phyloP scores from a whole-genome alignment of 2,329 filamentous ascomycete species.

The Periconia sp. region DNA sequence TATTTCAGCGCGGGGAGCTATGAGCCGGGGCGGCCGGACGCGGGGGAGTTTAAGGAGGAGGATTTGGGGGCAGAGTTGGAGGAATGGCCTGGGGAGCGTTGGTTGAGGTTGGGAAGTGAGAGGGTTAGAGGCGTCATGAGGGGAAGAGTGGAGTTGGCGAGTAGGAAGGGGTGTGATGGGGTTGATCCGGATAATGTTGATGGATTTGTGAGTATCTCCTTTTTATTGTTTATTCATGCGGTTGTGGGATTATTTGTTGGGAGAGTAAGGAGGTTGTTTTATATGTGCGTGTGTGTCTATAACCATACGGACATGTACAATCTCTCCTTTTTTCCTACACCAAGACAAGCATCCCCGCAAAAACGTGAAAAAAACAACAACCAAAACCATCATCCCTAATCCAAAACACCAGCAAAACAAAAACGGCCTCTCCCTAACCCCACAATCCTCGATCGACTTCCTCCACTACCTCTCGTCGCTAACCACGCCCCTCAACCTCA shows the following conservation, averaged over 20 bases:
- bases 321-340: background rate
- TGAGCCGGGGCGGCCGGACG: constrained; percentile 65
- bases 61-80: constrained; percentile 63
- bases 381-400: too few relatives aligned
- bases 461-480: constrained; percentile 61
- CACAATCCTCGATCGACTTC: constrained; percentile 59
- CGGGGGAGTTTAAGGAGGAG: constrained; percentile 52
- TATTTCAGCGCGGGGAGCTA: constrained; percentile 75
- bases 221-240: background rate
- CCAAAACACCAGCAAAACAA: constrained; percentile 50
- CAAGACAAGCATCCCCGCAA: too few relatives aligned
- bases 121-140: constrained; percentile 68
- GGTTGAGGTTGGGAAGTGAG: constrained; percentile 61
- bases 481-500: constrained; percentile 58
- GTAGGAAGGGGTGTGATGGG: constrained; percentile 65
- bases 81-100: constrained; percentile 68
- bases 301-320: background rate
- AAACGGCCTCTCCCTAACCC: constrained; percentile 63
- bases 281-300: background rate
- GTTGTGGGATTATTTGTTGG: background rate
- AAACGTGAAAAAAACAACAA: too few relatives aligned
- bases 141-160: constrained; percentile 60
- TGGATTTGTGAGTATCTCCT: constrained; percentile 54
- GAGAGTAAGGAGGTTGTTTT: too few relatives aligned
- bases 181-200: constrained; percentile 74